A percentile compares a stretch with the other conserved stretches of the same genome.
phyloP scores from a whole-genome alignment of 176 grass and related monocot genomes.

The Oryza australiensis region DNA sequence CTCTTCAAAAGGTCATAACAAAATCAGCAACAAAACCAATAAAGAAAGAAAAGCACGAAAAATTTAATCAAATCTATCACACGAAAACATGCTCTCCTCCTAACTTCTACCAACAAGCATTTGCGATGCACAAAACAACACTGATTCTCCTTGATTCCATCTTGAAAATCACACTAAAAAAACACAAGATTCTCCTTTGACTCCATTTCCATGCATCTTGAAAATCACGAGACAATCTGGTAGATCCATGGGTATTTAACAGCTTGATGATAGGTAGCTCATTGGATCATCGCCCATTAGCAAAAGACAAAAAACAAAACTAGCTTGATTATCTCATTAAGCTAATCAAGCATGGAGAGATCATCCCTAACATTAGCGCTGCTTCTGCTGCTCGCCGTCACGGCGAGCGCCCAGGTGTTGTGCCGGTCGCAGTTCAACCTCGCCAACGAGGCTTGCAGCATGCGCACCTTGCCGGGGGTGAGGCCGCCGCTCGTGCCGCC shows the following conservation, averaged over 20 bases:
- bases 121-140: neutral
- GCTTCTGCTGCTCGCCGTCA: neutral
- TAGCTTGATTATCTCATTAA: no score
- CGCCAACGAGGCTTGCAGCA: constrained; percentile 58
- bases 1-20: neutral
- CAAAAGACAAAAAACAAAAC: neutral
- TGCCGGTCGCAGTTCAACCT: constrained; percentile 67
- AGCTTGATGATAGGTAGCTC: neutral
- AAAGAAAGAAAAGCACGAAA: neutral
- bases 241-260: neutral
- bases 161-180: neutral
- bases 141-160: neutral
- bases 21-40: no score
- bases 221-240: neutral
- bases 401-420: constrained; percentile 42
- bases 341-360: neutral
- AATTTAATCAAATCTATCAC: neutral
- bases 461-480: constrained; percentile 11
- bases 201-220: no score
- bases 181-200: no score
- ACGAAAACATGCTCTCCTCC: neutral
- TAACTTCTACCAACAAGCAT: neutral
- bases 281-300: neutral
- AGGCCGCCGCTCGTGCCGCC: constrained; percentile 29
- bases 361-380: neutral